These are phyloP conservation scores for Penicillium psychrosexuale DNA, from an alignment of 2,329 filamentous ascomycete genomes.

Conservation along the genomic window DNA sequence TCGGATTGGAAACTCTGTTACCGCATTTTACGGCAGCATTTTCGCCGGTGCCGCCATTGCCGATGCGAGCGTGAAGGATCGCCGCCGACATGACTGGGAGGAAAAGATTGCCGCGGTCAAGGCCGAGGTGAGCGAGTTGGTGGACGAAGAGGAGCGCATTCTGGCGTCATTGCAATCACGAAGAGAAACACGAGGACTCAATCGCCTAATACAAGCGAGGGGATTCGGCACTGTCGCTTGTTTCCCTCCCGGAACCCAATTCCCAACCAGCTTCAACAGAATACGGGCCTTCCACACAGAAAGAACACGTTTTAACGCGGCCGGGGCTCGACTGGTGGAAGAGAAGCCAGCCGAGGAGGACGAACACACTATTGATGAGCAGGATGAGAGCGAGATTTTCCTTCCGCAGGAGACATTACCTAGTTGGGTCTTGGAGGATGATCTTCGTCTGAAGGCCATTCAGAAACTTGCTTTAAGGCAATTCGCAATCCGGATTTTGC, in stretches of 20 bases:
- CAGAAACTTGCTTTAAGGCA: slow-evolving; percentile 40
- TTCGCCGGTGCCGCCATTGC: slow-evolving; percentile 43
- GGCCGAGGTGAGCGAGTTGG: slow-evolving; percentile 40
- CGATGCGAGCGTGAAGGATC: slow-evolving; percentile 41
- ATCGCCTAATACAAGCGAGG: slow-evolving; percentile 24
- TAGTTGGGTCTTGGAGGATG: slow-evolving; percentile 30
- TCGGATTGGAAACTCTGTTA: slow-evolving; percentile 43
- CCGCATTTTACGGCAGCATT: slow-evolving; percentile 45
- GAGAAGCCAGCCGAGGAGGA: slow-evolving; percentile 6
- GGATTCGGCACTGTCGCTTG: slow-evolving; percentile 25
- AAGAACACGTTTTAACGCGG: slow-evolving; percentile 5
- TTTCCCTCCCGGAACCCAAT: slow-evolving; percentile 8
- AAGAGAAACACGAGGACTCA: slow-evolving; percentile 18
- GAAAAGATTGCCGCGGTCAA: slow-evolving; percentile 44
- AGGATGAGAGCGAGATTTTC: slow-evolving; percentile 18
- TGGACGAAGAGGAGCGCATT: slow-evolving; percentile 40
- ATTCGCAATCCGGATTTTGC: slow-evolving; percentile 39
- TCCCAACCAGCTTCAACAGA: slow-evolving; percentile 10
- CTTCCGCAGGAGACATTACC: slow-evolving; percentile 23
- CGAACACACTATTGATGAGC: slow-evolving; percentile 12
- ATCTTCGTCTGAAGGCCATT: slow-evolving; percentile 37
- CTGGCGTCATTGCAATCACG: slow-evolving; percentile 31
- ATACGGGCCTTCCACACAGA: slow-evolving; percentile 21
- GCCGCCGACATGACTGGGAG: slow-evolving; percentile 40
- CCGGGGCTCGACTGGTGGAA: slow-evolving; percentile 10